Base-by-base conservation (phyloP, 75 land plant species). In the Pinus taeda region DNA sequence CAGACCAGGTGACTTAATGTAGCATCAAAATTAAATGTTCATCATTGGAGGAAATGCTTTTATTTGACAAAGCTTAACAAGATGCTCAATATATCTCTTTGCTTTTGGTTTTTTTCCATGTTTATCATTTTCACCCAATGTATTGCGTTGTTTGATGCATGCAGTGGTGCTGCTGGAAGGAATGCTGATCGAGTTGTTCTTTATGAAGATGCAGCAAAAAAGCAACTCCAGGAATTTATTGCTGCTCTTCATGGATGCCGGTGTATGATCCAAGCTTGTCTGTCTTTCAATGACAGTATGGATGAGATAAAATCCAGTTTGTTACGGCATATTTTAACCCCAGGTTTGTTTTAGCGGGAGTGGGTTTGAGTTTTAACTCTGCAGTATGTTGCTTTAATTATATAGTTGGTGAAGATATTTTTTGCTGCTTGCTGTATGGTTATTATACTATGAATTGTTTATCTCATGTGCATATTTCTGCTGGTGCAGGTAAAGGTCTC, bases 171-270 rank as follows among this genome's bases (percentile, higher is more conserved):
- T 42, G 89, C 60, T 87, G 98, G 98, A 57, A 90, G 98, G 76
- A 86, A 94, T 86, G 90, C 95, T 55, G 83, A 78, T 49, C 90
- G 83, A 75, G 95, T 92, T 58, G 82, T 94, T 79, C 74, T 96
- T 29, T 96, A 96, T 85, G 99, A 96, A 76, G 99, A 96, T 87
- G 95, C 95, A 42, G 84, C 95, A 45, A 96, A 85, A 73, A 92
- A 88, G 59, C 88, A 90, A 75, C 87, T 96, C n/a, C 83, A 86
- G 59, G 95, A 94, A 79, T 92, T 96, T 56, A 83, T 88, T 76
- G 77, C 90, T 55, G 88, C 86, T 77, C 85, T 96, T 22, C 89
- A 89, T 73, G 99, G 99, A 15, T 96, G 89, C 78, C 85, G 91
- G 74, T 17, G 78, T 53, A 89, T 96, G 86, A 73, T 62, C 26